Evolutionary conservation across 2,329 filamentous ascomycete genomes (phyloP).

Genomic region (Endocalyx cinctus): DNA sequence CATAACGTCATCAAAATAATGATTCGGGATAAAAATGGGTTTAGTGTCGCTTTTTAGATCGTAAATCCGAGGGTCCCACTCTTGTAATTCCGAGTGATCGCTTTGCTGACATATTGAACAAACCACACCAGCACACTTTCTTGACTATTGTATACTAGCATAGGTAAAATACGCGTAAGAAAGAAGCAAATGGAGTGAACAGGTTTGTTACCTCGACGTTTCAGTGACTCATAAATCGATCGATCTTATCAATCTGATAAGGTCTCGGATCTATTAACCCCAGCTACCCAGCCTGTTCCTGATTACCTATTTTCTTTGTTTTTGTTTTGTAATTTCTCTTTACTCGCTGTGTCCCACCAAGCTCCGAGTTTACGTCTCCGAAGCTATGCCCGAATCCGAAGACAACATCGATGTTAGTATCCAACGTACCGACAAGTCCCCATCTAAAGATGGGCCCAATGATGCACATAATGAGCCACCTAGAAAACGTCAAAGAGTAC

Average conservation of each 20-base stretch:
- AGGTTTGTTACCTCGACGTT: too few relatives aligned
- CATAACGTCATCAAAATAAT: not conserved
- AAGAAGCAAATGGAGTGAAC: too few relatives aligned
- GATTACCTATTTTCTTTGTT: not conserved
- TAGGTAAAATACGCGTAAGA: not conserved
- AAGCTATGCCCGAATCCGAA: slow-evolving; percentile 14
- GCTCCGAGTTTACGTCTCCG: too few relatives aligned
- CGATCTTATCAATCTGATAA: slow-evolving; percentile 22
- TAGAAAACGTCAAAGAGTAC: slow-evolving; percentile 55
- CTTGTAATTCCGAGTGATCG: not conserved
- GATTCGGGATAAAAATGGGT: not conserved
- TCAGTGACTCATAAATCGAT: slow-evolving; percentile 3
- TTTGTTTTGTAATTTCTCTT: slow-evolving; percentile 1
- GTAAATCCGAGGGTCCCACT: not conserved
- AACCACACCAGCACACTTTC: too few relatives aligned
- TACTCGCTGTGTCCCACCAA: too few relatives aligned
- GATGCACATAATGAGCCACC: slow-evolving; percentile 31
- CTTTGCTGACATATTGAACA: not conserved
- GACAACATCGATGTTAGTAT: slow-evolving; percentile 6
- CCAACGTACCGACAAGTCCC: slow-evolving; percentile 17
- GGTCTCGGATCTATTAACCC: slow-evolving; percentile 4
- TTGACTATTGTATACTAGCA: not conserved
- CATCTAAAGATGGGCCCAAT: slow-evolving; percentile 23
- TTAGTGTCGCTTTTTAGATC: not conserved
- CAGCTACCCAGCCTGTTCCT: slow-evolving; percentile 6